Evolutionary conservation across 2,329 filamentous ascomycete genomes (phyloP).

Genomic region (Pestalotiopsis sp.): DNA sequence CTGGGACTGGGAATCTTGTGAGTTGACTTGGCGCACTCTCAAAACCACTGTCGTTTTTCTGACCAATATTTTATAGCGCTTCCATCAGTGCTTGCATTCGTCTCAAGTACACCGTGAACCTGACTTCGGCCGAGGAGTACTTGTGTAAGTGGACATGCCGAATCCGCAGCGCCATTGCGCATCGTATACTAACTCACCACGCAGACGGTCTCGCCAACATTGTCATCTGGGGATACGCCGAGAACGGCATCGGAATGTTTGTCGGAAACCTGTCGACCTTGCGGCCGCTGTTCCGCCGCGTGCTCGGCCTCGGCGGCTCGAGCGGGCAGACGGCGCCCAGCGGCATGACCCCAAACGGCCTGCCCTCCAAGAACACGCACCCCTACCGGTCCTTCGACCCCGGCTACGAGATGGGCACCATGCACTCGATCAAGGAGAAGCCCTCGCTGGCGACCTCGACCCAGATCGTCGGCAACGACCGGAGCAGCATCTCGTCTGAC

Average conservation of each 20-base stretch:
- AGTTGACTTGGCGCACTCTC: neutral
- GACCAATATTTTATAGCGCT: slow-evolving; percentile 16
- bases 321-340: slow-evolving; percentile 8
- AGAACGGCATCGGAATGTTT: slow-evolving; percentile 22
- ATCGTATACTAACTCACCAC: neutral
- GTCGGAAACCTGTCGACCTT: slow-evolving; percentile 22
- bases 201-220: slow-evolving; percentile 20
- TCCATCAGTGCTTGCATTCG: slow-evolving; percentile 22
- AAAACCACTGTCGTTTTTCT: neutral
- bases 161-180: neutral
- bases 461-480: slow-evolving; percentile 6
- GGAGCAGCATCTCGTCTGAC: slow-evolving; percentile 15
- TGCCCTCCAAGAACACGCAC: slow-evolving; percentile 18
- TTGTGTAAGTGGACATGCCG: slow-evolving; percentile 15
- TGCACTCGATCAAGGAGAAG: slow-evolving; percentile 7
- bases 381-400: slow-evolving; percentile 18
- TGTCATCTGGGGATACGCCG: slow-evolving; percentile 25
- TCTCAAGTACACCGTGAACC: slow-evolving; percentile 23
- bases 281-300: slow-evolving; percentile 20
- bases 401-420: slow-evolving; percentile 13
- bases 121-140: slow-evolving; percentile 21
- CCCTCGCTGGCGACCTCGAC: slow-evolving; percentile 6
- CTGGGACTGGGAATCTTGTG: slow-evolving; percentile 22
- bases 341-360: slow-evolving; percentile 7
- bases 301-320: slow-evolving; percentile 17